Base-by-base conservation (phyloP, 2,329 filamentous ascomycete genomes). In the Phaeoacremonium minimum region DNA sequence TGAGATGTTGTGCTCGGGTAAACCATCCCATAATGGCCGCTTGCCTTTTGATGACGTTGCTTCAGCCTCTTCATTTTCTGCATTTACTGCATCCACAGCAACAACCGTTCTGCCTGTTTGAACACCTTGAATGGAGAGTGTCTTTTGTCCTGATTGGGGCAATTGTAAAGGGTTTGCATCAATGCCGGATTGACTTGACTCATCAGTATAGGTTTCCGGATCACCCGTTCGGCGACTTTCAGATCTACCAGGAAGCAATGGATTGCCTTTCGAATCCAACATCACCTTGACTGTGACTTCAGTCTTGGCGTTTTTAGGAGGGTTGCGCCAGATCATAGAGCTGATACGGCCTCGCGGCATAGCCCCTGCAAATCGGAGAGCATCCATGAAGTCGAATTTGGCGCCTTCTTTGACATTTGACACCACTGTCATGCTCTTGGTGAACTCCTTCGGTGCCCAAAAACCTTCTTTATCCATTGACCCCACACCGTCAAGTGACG, bases 341-440 rank as follows among this genome's bases (percentile, higher is more conserved):
- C 22, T 26, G 22, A 26, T 9, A n/a, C 22, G 22, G 22, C n/a
- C 9, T 9, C 9, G 22, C 22, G 22, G 22, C 22, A 26, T n/a
- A 9, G 22, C n/a, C 22, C 22, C 22, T n/a, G 22, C 22, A 26
- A 9, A 26, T 9, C 9, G 18, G 18, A 32, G 16, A 18, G 30
- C 30, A 32, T 32, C 30, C 30, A 32, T 32, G 15, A 32, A 32
- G 18, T 32, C 30, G 18, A 6, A 32, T 6, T 18, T 18, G 4
- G 15, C 5, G 14, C 16, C 30, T 15, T 32, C 30, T 8, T 11
- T 5, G n/a, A n/a, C n/a, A n/a, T n/a, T n/a, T 17, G 13, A 16
- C 13, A 32, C 12, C 7, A 32, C 15, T 7, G 16, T 32, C 9
- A 13, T 12, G 12, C 13, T 18, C n/a, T 13, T n/a, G 9, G 14